A percentile compares a stretch with the other conserved stretches of the same genome.
These are phyloP conservation scores for Protea cynaroides DNA, from an alignment of 164 flowering plant genomes.

Conservation along the genomic window DNA sequence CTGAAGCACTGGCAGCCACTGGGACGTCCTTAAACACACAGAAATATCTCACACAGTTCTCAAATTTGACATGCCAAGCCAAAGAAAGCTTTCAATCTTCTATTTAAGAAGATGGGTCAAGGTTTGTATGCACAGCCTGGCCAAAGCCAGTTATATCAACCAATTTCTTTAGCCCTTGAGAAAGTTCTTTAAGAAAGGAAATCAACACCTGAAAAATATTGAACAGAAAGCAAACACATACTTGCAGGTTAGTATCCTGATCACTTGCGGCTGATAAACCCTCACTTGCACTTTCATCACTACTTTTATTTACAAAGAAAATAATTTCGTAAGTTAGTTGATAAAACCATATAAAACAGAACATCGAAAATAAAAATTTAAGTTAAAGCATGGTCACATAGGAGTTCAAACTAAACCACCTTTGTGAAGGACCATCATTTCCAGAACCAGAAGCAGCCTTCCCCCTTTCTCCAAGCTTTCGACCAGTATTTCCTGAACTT, in stretches of 20 bases:
- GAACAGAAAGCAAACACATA: conserved; percentile 13
- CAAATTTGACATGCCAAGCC: neutral
- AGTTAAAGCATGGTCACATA: neutral
- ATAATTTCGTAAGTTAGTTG: neutral
- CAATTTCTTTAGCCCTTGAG: neutral
- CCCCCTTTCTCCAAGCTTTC: conserved; percentile 59
- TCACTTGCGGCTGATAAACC: conserved; percentile 72
- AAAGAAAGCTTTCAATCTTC: neutral
- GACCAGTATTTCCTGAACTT: conserved; percentile 38
- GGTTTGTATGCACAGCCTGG: neutral
- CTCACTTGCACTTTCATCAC: conserved; percentile 82
- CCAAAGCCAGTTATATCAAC: neutral
- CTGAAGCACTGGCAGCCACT: neutral
- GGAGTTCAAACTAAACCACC: conserved; percentile 31
- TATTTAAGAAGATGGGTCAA: neutral
- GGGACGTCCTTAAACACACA: neutral
- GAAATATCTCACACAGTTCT: neutral
- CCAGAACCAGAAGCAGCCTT: conserved; percentile 79
- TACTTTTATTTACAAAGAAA: conserved; percentile 22
- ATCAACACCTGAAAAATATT: neutral
- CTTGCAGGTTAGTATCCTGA: conserved; percentile 58
- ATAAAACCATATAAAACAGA: neutral
- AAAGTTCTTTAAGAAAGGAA: neutral
- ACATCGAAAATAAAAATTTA: neutral
- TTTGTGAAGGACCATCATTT: conserved; percentile 78